phyloP scores from a whole-genome alignment of 163 green algal species.

The Scenedesmus sp. region DNA sequence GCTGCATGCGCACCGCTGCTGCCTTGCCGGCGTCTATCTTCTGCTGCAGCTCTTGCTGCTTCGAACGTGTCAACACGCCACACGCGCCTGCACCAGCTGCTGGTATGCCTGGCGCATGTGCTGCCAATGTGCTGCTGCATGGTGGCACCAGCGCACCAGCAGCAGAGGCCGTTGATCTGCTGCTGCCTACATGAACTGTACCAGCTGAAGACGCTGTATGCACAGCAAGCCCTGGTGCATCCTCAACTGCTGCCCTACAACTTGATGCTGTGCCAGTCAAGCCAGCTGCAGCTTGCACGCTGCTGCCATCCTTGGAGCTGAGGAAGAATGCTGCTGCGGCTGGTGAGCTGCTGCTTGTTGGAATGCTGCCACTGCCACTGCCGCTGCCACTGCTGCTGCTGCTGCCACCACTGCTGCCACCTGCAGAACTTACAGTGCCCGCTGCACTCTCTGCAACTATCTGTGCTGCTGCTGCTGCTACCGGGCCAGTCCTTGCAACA shows the following conservation, averaged over 20 bases:
- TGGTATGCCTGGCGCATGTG: background rate
- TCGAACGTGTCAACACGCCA: slow-evolving; percentile 22
- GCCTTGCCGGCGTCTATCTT: slow-evolving; percentile 12
- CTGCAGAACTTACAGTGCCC: background rate
- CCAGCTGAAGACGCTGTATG: background rate
- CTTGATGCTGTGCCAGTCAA: background rate
- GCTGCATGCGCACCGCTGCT: background rate
- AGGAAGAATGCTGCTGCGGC: background rate
- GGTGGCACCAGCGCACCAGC: background rate
- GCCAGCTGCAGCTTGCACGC: background rate
- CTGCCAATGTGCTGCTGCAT: background rate
- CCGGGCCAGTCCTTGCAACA: background rate
- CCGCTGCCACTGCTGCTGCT: background rate
- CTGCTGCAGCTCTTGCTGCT: slow-evolving; percentile 35
- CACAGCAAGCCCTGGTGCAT: background rate
- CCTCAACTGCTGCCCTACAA: background rate
- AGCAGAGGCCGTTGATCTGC: background rate
- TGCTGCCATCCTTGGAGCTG: background rate
- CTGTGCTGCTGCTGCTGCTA: background rate
- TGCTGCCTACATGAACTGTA: background rate
- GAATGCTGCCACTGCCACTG: background rate
- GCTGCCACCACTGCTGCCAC: background rate
- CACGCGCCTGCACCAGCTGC: background rate
- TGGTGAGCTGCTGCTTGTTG: background rate
- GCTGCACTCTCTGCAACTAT: background rate